Evolutionary conservation across 108 stramenopile genomes (phyloP).

Genomic region (Pseudonitzschia multiseries): DNA sequence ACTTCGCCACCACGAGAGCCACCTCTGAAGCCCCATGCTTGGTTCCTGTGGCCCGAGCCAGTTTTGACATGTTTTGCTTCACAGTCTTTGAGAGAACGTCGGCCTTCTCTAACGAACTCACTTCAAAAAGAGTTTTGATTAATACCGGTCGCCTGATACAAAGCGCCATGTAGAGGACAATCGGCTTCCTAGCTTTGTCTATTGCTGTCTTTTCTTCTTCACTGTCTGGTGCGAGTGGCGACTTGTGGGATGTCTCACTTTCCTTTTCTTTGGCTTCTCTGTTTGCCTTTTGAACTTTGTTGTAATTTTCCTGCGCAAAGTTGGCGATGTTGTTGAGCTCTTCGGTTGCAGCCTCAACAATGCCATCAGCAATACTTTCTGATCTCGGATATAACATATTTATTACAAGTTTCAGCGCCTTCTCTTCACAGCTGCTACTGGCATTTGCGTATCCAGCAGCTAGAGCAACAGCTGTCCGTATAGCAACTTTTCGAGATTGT

Average conservation of each 20-base stretch:
- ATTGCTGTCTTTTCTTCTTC: constrained; percentile 74
- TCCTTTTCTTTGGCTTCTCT: constrained; percentile 48
- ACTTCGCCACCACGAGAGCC: constrained; percentile 69
- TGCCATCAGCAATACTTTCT: constrained; percentile 48
- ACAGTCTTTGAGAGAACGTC: constrained; percentile 78
- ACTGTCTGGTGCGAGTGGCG: constrained; percentile 48
- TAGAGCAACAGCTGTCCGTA: constrained; percentile 70
- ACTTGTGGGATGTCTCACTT: constrained; percentile 26
- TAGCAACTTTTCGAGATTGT: constrained; percentile 45
- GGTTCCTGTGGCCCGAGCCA: constrained; percentile 71
- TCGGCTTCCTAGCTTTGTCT: constrained; percentile 67
- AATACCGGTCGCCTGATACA: constrained; percentile 75
- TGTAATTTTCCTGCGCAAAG: constrained; percentile 58
- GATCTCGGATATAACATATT: constrained; percentile 79
- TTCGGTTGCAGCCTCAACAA: constrained; percentile 63
- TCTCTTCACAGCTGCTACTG: constrained; percentile 68
- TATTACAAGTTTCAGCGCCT: constrained; percentile 85
- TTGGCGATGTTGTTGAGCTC: constrained; percentile 59
- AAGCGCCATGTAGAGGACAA: constrained; percentile 79
- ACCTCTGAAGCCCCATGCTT: constrained; percentile 78
- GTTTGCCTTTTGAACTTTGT: constrained; percentile 52
- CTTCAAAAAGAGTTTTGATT: constrained; percentile 68
- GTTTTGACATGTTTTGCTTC: constrained; percentile 75
- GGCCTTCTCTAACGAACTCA: constrained; percentile 61
- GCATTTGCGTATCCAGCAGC: constrained; percentile 76